phyloP scores from a whole-genome alignment of 345 rosid genomes.

The Arabidopsis suecica region DNA sequence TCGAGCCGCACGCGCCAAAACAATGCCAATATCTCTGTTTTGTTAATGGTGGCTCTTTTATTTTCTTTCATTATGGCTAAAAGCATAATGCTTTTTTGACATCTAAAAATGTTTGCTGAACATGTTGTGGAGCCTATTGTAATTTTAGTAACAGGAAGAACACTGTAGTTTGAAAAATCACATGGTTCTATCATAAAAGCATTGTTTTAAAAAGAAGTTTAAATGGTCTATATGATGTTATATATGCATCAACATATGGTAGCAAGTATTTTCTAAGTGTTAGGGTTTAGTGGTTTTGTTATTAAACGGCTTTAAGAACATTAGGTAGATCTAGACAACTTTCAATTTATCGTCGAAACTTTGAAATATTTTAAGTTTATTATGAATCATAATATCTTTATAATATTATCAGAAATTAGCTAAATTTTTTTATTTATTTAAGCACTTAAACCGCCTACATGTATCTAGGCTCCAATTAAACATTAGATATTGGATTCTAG shows the following conservation, averaged over 20 bases:
- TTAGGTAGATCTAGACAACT: neutral
- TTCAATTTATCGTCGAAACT: neutral
- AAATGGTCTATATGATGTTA: neutral
- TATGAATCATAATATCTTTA: neutral
- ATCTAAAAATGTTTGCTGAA: slow-evolving; percentile 17
- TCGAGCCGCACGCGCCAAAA: slow-evolving; percentile 63
- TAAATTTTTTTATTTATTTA: no score
- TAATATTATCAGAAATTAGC: no score
- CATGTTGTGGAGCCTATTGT: slow-evolving; percentile 37
- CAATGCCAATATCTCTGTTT: slow-evolving; percentile 17
- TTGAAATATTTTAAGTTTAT: neutral
- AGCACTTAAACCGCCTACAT: neutral
- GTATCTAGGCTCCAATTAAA: neutral
- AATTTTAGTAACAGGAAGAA: slow-evolving; percentile 10
- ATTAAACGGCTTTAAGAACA: neutral
- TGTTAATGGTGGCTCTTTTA: slow-evolving; percentile 1
- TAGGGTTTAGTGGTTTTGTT: neutral
- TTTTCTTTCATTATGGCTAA: neutral
- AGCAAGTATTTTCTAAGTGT: neutral
- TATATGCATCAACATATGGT: neutral
- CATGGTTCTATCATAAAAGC: slow-evolving; percentile 6
- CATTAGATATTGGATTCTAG: no score
- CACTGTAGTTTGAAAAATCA: slow-evolving; percentile 9
- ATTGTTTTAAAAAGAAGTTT: neutral
- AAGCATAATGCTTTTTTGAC: slow-evolving; percentile 1